Base-by-base conservation (phyloP, 2,329 filamentous ascomycete species). In the Apiospora phragmitis region DNA sequence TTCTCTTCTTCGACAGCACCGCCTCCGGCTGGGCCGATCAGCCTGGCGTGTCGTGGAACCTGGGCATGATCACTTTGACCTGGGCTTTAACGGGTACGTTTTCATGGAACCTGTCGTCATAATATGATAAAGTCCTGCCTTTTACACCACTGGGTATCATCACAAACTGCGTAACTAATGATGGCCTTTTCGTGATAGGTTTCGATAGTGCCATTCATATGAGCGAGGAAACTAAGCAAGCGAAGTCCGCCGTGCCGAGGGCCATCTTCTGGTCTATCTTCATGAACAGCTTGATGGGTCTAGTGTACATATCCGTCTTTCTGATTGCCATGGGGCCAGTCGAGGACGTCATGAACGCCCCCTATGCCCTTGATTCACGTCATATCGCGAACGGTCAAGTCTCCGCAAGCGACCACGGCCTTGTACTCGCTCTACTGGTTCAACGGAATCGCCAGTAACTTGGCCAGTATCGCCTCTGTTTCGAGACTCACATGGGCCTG, bases 181-280 rank as follows among this genome's bases (percentile, higher is more conserved):
- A 12, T 12, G 18, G 32, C 5, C 2, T 9, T n/a, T 32, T 32
- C 4, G 7, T 6, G 12, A 14, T 5, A 71, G 70, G 70, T 7
- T 70, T 71, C 24, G 70, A 71, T 18, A 62, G 47, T 18, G 65
- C 70, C 21, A 71, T 71, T 42, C 70, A 71, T 43, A 71, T 71
- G 70, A 51, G 65, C 29, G 70, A 71, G n/a, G 70, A 71, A n/a
- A 71, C 70, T 4, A 71, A 71, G 42, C 49, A 65, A 3, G 70
- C 70, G 18, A 69, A 70, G 24, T 59, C 32, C 21, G 68, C 67
- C 16, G 70, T 71, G 0, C 70, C 70, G 9, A 29, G 69, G 42
- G 59, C 70, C 14, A 51, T 71, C 16, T 71, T 71, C 41, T 71
- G 70, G 70, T 71, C 70, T 3, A 71, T 70, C 14, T 65, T 67